These are phyloP conservation scores for Kwoniella europaea DNA, from an alignment of 768 basidiomycete genomes.

Conservation along the genomic window DNA sequence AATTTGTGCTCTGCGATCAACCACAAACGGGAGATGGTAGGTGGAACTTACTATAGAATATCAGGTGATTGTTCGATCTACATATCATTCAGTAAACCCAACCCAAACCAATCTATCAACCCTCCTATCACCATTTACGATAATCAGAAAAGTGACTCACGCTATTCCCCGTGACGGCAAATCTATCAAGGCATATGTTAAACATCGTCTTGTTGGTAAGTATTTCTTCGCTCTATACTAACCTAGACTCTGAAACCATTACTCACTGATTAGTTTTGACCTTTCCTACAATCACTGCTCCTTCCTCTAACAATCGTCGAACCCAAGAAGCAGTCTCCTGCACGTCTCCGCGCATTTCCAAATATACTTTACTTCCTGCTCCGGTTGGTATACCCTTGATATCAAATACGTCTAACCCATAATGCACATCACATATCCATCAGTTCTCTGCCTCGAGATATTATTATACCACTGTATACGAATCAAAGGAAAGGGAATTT, in stretches of 20 bases:
- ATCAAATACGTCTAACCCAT: conserved; percentile 60
- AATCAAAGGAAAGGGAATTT: not conserved
- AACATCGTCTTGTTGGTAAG: no score
- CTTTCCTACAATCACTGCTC: conserved; percentile 65
- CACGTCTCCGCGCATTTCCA: conserved; percentile 53
- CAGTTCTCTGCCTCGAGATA: no score
- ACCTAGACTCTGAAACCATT: not conserved
- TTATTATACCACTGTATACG: not conserved
- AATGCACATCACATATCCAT: no score
- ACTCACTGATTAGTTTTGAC: conserved; percentile 59
- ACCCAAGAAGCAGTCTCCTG: conserved; percentile 55
- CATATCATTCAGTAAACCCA: no score
- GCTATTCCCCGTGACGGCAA: not conserved
- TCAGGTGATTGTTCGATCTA: conserved; percentile 19
- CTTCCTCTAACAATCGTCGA: conserved; percentile 62
- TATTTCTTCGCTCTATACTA: no score
- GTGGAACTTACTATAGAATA: conserved; percentile 9
- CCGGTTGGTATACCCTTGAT: conserved; percentile 58
- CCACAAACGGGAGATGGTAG: not conserved
- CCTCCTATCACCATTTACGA: no score
- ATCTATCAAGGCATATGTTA: not conserved
- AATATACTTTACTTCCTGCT: conserved; percentile 59
- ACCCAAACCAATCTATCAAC: no score
- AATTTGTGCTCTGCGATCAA: no score
- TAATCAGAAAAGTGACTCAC: not conserved